A percentile compares a stretch with the other conserved stretches of the same genome.
phyloP scores from a whole-genome alignment of 768 basidiomycete species.

The Botryobasidium botryosum region DNA sequence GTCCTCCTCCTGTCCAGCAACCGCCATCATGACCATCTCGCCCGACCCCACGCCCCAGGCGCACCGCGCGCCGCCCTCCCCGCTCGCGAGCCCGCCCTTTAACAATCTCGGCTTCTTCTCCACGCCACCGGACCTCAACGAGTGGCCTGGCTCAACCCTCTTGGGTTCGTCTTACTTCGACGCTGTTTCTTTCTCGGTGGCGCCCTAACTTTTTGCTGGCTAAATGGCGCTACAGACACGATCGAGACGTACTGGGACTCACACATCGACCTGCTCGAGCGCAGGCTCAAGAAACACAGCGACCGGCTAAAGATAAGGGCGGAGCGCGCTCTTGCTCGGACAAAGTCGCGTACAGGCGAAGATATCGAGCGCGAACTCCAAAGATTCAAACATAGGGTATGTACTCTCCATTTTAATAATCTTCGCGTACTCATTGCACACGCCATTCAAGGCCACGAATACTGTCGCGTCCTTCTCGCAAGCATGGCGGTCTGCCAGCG shows the following conservation, averaged over 20 bases:
- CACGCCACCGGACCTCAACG: conserved; percentile 53
- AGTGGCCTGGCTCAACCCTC: conserved; percentile 68
- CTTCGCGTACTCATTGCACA: neutral
- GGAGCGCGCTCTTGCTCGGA: conserved; percentile 59
- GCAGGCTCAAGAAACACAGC: conserved; percentile 73
- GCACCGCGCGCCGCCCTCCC: no score
- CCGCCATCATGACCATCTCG: no score
- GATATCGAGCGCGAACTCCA: conserved; percentile 77
- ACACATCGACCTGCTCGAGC: conserved; percentile 36
- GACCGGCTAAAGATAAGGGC: conserved; percentile 69
- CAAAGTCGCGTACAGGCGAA: conserved; percentile 41
- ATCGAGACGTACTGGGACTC: conserved; percentile 93
- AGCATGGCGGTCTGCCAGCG: conserved; percentile 88
- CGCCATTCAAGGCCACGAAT: conserved; percentile 40
- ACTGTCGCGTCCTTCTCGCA: conserved; percentile 62
- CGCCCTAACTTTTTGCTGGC: neutral
- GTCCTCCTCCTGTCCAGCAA: no score
- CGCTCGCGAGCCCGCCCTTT: no score
- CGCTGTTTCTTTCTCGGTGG: neutral
- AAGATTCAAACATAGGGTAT: conserved; percentile 71
- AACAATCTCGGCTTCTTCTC: conserved; percentile 37
- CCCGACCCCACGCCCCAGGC: no score
- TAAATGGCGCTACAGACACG: conserved; percentile 69
- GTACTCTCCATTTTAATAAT: conserved; percentile 11
- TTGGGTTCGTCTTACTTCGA: conserved; percentile 39